Base-by-base conservation (phyloP, 495 filamentous ascomycete species). In the Penicillium roqueforti region DNA sequence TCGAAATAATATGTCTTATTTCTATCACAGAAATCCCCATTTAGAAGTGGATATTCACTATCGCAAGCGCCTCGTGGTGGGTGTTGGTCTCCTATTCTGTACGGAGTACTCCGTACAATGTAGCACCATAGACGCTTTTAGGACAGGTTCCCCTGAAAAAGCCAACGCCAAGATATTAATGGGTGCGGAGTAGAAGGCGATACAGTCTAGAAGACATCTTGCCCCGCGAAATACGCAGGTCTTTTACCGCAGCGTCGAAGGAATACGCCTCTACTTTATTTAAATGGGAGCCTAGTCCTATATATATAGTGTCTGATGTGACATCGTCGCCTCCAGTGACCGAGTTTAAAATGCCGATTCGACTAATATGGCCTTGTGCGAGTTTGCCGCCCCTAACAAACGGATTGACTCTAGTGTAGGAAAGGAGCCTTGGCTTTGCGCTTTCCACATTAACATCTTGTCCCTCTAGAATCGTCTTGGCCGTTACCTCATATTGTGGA, bases 391-490 rank as follows among this genome's bases (percentile, higher is more conserved):
- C 39, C 11, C 50, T 26, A 43, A 43, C 16, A 43, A 43, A 11
- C 31, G 13, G n/a, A 18, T 44, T 44, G 8, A 50, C 34, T 26
- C 29, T 43, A 44, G 50, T 34, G 50, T 43, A 37, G 25, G 13
- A 13, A 18, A 18, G 2, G 10, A 50, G 47, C 10, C 40, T 52
- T 26, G 31, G 40, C 20, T 41, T n/a, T 23, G 18, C 13, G 11
- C 10, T 23, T 23, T 31, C 37, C 19, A 51, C 19, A 18, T 20
- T 40, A 7, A 23, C 2, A 42, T 23, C 18, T 6, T 20, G 11
- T 34, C 20, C 9, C n/a, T 39, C 1, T 19, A 5, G 49, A 42
- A 43, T 29, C 3, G 10, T 4, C 8, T 37, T 47, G 11, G 13
- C 32, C 47, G 23, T 23, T 44, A 18, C 20, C 42, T 19, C 26